These are phyloP conservation scores for Coniferiporia weirii DNA, from an alignment of 1,284 basidiomycete species.

Conservation along the genomic window DNA sequence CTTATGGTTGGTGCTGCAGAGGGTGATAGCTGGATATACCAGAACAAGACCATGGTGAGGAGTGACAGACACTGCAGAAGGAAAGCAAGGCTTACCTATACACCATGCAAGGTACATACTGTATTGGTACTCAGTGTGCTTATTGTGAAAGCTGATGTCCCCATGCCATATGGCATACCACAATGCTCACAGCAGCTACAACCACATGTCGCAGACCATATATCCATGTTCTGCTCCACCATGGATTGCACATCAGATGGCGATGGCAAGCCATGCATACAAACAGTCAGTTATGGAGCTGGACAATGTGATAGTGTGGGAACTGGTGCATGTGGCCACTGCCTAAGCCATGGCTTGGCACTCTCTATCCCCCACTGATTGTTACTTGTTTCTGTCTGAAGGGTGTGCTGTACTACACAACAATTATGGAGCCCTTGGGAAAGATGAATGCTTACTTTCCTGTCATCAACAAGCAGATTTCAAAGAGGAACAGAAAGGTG, in stretches of 20 bases:
- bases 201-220: slow-evolving; percentile 91
- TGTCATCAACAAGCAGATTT: slow-evolving; percentile 88
- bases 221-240: slow-evolving; percentile 90
- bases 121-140: neutral
- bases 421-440: slow-evolving; percentile 91
- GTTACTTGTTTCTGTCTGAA: slow-evolving; percentile 27
- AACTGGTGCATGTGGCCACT: slow-evolving; percentile 56
- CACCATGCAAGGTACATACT: slow-evolving; percentile 72
- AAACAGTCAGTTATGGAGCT: slow-evolving; percentile 93
- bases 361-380: neutral
- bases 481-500: slow-evolving; percentile 96
- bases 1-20: slow-evolving; percentile 96
- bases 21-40: slow-evolving; percentile 98
- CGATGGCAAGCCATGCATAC: slow-evolving; percentile 94
- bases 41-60: slow-evolving; percentile 98
- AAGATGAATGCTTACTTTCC: slow-evolving; percentile 97
- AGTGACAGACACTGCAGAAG: slow-evolving; percentile 87
- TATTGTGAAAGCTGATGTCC: neutral
- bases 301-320: slow-evolving; percentile 79
- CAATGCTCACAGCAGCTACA: slow-evolving; percentile 57
- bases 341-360: neutral
- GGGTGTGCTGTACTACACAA: slow-evolving; percentile 93
- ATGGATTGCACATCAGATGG: slow-evolving; percentile 82
- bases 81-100: slow-evolving; percentile 95
- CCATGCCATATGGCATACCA: neutral